Evolutionary conservation across 2,329 filamentous ascomycete genomes (phyloP), one percentile per base, ranked within the genome.

Genomic region (Dactylellina sp.): DNA sequence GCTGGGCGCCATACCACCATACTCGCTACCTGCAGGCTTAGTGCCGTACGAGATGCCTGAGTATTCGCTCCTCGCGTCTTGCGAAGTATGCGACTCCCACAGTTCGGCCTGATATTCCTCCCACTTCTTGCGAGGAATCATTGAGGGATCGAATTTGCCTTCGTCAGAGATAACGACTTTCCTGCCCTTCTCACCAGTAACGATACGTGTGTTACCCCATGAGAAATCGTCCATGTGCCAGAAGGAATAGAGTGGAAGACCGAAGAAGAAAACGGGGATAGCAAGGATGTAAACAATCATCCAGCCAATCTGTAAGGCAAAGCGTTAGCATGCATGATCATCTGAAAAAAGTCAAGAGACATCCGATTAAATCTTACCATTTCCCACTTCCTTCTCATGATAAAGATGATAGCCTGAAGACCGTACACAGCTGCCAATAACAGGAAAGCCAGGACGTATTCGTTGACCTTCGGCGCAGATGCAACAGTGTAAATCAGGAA

Each of bases 161-260:
- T 99, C 95, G 81, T 99, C 95, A 0, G 93, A 92, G 77, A 99
- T 90, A 78, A 99, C 88, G 75, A 98, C 84, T 85, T 97, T 94
- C 81, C 92, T 90, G 76, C 95, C 95, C 81, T 90, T 89, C 81
- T 99, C 95, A 80, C 95, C 95, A 6, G 91, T 95, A 76, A 99
- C 93, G 68, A 99, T 88, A 88, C 95, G 94, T 42, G 95, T 99
- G 83, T 97, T 99, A 83, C 95, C 95, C 95, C 95, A 99, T 79
- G 91, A 91, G 87, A 99, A 99, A 83, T 99, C 95, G 82, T 99
- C 95, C 95, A 98, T 98, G 83, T 97, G 88, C 95, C 95, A 99
- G 87, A 99, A 99, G 55, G 94, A 86, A 81, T 98, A 98, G 25
- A 99, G 84, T 0, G 95, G 95, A 47, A 99, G 86, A 70, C 87